Conservation (phyloP, 2,329 filamentous ascomycete species). For the Xylariaceae sp. region DNA sequence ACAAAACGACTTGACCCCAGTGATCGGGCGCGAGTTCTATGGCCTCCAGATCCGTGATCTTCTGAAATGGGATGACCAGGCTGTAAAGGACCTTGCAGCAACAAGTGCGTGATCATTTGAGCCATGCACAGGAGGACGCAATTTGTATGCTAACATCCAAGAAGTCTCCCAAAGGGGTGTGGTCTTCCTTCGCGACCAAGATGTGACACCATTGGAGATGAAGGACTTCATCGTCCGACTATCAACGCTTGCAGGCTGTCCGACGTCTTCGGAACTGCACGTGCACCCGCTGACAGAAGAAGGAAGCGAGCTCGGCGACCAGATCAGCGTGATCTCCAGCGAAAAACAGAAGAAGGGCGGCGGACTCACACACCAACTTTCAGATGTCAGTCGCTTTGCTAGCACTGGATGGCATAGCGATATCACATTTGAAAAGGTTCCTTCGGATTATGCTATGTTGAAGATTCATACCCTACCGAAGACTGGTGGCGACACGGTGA, state of each 20-base stretch:
- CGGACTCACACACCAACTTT: slow-evolving; percentile 46
- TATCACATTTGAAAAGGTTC: slow-evolving; percentile 49
- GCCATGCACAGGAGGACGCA: too few species aligned
- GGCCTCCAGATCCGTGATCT: slow-evolving; percentile 29
- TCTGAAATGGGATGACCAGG: slow-evolving; percentile 14
- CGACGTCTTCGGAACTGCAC: slow-evolving; percentile 45
- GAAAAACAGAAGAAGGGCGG: slow-evolving; percentile 52
- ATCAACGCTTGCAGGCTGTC: slow-evolving; percentile 40
- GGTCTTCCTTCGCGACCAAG: slow-evolving; percentile 45
- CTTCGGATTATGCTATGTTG: slow-evolving; percentile 50
- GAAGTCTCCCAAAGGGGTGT: slow-evolving; percentile 44
- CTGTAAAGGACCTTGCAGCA: slow-evolving; percentile 19
- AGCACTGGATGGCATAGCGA: slow-evolving; percentile 48
- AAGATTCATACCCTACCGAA: slow-evolving; percentile 43
- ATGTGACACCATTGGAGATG: slow-evolving; percentile 40
- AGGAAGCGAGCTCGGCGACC: slow-evolving; percentile 47
- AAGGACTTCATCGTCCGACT: slow-evolving; percentile 41
- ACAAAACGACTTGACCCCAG: slow-evolving; percentile 30
- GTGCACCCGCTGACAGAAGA: slow-evolving; percentile 52
- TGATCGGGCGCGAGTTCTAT: slow-evolving; percentile 30
- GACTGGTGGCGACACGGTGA: slow-evolving; percentile 38
- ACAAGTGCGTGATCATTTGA: slow-evolving; percentile 16
- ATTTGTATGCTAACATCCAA: background rate
- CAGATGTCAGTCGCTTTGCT: slow-evolving; percentile 45
- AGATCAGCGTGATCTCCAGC: slow-evolving; percentile 53